These are phyloP conservation scores for Grifola frondosa DNA, from an alignment of 1,284 basidiomycete species.

Conservation along the genomic window DNA sequence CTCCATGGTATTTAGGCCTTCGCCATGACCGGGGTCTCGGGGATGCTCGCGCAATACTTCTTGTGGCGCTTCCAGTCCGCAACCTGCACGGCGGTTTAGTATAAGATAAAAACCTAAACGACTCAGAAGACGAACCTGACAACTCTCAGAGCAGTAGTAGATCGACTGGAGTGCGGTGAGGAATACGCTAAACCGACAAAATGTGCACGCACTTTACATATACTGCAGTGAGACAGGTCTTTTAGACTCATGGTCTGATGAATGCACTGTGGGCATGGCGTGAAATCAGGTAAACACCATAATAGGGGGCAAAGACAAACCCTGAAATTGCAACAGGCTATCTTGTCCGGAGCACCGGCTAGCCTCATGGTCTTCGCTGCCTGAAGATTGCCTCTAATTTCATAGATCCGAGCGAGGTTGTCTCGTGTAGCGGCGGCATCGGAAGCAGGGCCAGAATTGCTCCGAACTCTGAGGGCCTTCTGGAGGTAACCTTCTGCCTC, in stretches of 20 bases:
- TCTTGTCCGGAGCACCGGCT: conserved; percentile 22
- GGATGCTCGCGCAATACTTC: conserved; percentile 24
- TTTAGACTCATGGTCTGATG: conserved; percentile 7
- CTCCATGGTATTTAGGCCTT: too few relatives aligned
- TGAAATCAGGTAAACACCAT: background rate
- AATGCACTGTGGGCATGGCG: conserved; percentile 1
- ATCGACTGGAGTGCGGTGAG: conserved; percentile 4
- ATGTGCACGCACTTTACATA: conserved; percentile 12
- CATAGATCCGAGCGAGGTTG: conserved; percentile 34
- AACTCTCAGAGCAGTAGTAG: conserved; percentile 16
- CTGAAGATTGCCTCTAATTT: conserved; percentile 30
- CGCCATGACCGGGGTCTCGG: too few relatives aligned
- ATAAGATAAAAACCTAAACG: conserved; percentile 1
- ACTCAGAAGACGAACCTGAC: conserved; percentile 18
- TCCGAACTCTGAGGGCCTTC: conserved; percentile 31
- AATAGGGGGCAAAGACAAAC: conserved; percentile 4
- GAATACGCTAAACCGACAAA: too few relatives aligned
- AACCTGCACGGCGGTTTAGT: conserved; percentile 7
- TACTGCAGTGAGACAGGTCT: conserved; percentile 6
- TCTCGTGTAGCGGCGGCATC: conserved; percentile 37
- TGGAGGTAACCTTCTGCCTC: conserved; percentile 34
- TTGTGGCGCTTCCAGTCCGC: conserved; percentile 28
- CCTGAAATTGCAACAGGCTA: conserved; percentile 32
- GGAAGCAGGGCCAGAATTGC: conserved; percentile 14
- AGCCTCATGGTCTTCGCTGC: conserved; percentile 29